phyloP scores from a whole-genome alignment of 306 rosid species.

The Acacia crassicarpa region DNA sequence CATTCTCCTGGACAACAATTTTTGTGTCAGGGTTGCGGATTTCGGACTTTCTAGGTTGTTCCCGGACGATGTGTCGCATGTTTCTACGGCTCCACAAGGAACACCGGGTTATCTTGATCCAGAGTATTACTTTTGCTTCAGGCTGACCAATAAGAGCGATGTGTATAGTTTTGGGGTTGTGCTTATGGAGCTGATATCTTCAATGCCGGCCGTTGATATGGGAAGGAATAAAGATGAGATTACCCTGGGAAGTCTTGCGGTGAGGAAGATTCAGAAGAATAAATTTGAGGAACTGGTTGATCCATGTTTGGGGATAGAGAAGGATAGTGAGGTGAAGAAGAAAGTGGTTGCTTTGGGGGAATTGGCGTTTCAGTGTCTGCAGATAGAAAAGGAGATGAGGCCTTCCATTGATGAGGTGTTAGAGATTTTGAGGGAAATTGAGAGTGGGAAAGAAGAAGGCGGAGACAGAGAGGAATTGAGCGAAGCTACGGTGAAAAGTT shows the following conservation, averaged over 20 bases:
- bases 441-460: not conserved
- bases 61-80: slow-evolving; percentile 58
- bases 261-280: too few species aligned
- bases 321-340: too few species aligned
- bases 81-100: slow-evolving; percentile 80
- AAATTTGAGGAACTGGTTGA: too few species aligned
- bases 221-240: too few species aligned
- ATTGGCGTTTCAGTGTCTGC: too few species aligned
- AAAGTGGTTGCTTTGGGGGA: too few species aligned
- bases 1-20: slow-evolving; percentile 59
- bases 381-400: too few species aligned
- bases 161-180: slow-evolving; percentile 71
- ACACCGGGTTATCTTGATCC: slow-evolving; percentile 77
- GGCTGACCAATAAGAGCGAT: slow-evolving; percentile 76
- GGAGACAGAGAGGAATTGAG: not conserved
- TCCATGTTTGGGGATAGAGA: too few species aligned
- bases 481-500: too few species aligned
- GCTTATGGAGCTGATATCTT: slow-evolving; percentile 58
- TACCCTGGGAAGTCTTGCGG: too few species aligned
- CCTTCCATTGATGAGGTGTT: slow-evolving; percentile 35
- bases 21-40: slow-evolving; percentile 67
- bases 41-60: slow-evolving; percentile 67
- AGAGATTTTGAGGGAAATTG: slow-evolving; percentile 29
- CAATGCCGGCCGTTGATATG: slow-evolving; percentile 46
- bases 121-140: slow-evolving; percentile 50